Base-by-base conservation (phyloP, 345 rosid species). In the Syzygium jambos region DNA sequence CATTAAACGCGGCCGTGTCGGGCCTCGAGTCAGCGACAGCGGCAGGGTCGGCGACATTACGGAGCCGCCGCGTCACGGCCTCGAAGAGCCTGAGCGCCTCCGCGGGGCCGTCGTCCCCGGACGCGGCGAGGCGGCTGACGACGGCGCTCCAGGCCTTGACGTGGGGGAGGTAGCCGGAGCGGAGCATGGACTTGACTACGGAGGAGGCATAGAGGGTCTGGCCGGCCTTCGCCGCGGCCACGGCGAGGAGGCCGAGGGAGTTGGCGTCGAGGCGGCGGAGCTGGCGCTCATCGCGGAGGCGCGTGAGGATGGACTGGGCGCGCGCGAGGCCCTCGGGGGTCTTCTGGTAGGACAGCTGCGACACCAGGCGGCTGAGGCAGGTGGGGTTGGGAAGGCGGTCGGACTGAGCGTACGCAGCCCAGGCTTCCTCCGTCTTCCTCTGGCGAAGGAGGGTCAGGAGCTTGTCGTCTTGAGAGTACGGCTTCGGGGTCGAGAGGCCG, bases 201-300 rank as follows among this genome's bases (percentile, higher is more conserved):
- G 97, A 97, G 63, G 93, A 89, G 11, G 98, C 96, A 89, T 95
- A 96, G 51, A 92, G 93, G 5, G 94, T 91, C 29, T 97, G 99
- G 4, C 98, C 98, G 3, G 93, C 86, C 83, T 93, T 95, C 14
- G 98, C 93, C 4, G 99, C 96, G 61, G 97, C 89, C 87, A 93
- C 94, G 49, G 98, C 98, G 25, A 96, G 97, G 84, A 97, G 95
- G 86, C 98, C 98, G 53, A 97, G 98, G 86, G 98, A 94, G 88
- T 96, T 96, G 52, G 97, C 96, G 61, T 97, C 99, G 6, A 97
- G 94, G 68, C 98, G 98, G 91, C 95, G 98, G 83, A 97, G 98
- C 90, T 93, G 97, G 85, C 93, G 94, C 9, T 93, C 96, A 88
- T 94, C 87, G 89, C 98, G 99, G 93, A 97, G 98, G 93, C 98